Conservation (phyloP, 2,329 filamentous ascomycete species). For the Trichoderma atrobrunneum region DNA sequence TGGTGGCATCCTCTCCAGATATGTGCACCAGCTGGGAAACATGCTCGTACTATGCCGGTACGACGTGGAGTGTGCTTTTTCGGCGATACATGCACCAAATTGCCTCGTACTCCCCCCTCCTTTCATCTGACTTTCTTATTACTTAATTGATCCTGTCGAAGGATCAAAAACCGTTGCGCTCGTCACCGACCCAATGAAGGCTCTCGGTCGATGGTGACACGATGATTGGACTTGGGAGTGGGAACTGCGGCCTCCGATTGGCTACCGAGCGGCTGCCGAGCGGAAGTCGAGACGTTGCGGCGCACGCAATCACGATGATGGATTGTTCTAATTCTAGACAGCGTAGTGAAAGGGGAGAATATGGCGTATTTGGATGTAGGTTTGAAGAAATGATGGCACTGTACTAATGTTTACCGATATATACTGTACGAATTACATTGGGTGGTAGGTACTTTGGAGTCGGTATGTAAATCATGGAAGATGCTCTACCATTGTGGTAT, state of each 20-base stretch:
- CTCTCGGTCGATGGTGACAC: not conserved
- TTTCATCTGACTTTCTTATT: not conserved
- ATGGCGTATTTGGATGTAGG: not conserved
- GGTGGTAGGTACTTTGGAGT: not conserved
- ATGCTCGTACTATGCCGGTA: not conserved
- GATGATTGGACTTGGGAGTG: not conserved
- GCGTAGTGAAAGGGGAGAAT: not conserved
- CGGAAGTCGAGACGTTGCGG: not conserved
- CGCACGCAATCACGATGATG: not conserved
- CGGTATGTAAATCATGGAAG: not conserved
- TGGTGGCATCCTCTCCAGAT: not conserved
- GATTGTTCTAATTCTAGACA: not conserved
- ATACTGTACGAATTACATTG: not conserved
- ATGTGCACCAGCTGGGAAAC: not conserved
- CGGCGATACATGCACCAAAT: not conserved
- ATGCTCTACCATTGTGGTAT: not conserved
- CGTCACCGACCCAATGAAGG: not conserved
- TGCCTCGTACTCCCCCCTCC: not conserved
- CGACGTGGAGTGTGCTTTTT: not conserved
- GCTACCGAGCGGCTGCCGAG: conserved; percentile 1
- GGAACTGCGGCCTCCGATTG: not conserved
- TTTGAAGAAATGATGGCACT: not conserved
- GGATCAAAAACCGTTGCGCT: not conserved
- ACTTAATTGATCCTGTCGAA: not conserved
- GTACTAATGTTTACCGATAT: not conserved